Percentiles rank a stretch among this genome's conserved stretches.
Conservation (phyloP, 2,329 filamentous ascomycete species). For the Cytospora piceae region DNA sequence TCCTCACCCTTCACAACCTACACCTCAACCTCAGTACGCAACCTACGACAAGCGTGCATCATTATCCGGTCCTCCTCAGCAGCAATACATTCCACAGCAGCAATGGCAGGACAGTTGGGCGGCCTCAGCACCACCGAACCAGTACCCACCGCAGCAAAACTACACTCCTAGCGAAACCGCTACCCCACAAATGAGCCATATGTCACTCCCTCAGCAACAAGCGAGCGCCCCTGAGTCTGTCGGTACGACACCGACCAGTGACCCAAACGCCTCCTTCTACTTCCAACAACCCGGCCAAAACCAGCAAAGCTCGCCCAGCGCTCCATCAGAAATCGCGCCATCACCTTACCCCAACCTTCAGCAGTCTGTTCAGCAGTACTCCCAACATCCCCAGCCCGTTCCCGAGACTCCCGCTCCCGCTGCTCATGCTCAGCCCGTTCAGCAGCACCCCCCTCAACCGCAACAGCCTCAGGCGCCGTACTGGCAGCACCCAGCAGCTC, state of each 20-base stretch:
- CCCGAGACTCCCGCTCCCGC: conserved; percentile 44
- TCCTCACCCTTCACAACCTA: conserved; percentile 50
- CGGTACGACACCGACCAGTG: conserved; percentile 44
- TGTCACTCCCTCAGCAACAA: conserved; percentile 39
- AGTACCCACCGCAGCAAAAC: conserved; percentile 42
- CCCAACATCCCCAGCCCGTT: conserved; percentile 41
- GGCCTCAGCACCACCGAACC: conserved; percentile 43
- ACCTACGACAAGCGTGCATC: conserved; percentile 49
- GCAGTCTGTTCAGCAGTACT: conserved; percentile 26
- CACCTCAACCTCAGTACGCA: conserved; percentile 49
- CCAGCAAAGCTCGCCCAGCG: conserved; percentile 43
- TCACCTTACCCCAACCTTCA: conserved; percentile 59
- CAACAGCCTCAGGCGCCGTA: conserved; percentile 49
- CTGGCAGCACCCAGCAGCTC: conserved; percentile 51
- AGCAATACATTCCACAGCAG: conserved; percentile 51
- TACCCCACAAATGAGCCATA: conserved; percentile 38
- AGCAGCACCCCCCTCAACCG: conserved; percentile 37
- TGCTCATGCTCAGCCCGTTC: conserved; percentile 43
- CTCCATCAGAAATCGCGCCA: conserved; percentile 47
- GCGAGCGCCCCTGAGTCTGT: conserved; percentile 40
- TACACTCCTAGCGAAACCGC: conserved; percentile 41
- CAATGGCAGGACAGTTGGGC: conserved; percentile 57
- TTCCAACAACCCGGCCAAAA: conserved; percentile 49
- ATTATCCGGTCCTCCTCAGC: conserved; percentile 44
- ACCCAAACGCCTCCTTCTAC: conserved; percentile 63